Percentiles rank a stretch among this genome's conserved stretches.
Conservation (phyloP, 2,329 filamentous ascomycete genomes). For the Botrytis hyacinthi region DNA sequence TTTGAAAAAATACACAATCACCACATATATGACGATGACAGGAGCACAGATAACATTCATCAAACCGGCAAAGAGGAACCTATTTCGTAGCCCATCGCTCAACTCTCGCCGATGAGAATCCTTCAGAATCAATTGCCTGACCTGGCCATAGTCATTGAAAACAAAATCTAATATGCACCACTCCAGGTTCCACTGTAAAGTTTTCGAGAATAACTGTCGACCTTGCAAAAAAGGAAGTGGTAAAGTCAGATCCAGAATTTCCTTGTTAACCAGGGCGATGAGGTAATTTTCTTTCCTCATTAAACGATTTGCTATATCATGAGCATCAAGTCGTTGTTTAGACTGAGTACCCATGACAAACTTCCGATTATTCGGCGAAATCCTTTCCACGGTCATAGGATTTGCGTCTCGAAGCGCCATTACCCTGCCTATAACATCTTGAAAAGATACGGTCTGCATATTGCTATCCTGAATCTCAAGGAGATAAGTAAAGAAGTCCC, state of each 20-base stretch:
- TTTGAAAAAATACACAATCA: constrained; percentile 88
- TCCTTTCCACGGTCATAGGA: constrained; percentile 60
- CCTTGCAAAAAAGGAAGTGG: constrained; percentile 79
- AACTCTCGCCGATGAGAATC: constrained; percentile 76
- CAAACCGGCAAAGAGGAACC: constrained; percentile 79
- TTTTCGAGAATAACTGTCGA: constrained; percentile 82
- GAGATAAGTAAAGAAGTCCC: constrained; percentile 67
- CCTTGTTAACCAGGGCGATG: constrained; percentile 96
- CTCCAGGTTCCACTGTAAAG: constrained; percentile 87
- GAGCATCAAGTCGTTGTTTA: constrained; percentile 90
- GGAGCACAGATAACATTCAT: constrained; percentile 86
- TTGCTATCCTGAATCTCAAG: constrained; percentile 67
- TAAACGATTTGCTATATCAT: constrained; percentile 93
- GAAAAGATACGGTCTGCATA: constrained; percentile 73
- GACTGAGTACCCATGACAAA: constrained; percentile 70
- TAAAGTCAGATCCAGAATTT: constrained; percentile 82
- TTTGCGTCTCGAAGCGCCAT: constrained; percentile 71
- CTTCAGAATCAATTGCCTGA: constrained; percentile 81
- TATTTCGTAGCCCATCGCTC: constrained; percentile 71
- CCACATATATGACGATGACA: constrained; percentile 79
- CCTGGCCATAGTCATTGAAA: constrained; percentile 85
- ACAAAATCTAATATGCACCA: constrained; percentile 90
- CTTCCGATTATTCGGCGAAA: constrained; percentile 57
- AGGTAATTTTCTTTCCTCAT: constrained; percentile 98
- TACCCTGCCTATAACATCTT: constrained; percentile 65